Evolutionary conservation across 148 eudicot species (phyloP).

Genomic region (Chenopodium formosanum): DNA sequence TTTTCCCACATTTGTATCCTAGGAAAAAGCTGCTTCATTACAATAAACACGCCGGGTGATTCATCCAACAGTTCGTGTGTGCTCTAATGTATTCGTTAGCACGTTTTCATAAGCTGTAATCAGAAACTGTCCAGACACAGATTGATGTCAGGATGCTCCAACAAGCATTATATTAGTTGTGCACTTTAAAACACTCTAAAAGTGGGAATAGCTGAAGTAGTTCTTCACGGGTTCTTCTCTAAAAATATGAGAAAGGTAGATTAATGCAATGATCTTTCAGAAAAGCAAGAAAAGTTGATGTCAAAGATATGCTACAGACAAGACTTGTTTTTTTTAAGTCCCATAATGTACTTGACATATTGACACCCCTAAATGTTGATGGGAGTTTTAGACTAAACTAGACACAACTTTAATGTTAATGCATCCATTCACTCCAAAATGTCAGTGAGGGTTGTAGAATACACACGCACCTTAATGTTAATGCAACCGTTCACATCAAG

Average conservation of each 20-base stretch:
- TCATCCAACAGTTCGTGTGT: neutral
- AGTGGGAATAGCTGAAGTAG: slow-evolving; percentile 72
- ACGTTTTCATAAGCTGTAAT: neutral
- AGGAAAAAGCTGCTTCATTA: neutral
- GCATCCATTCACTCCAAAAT: slow-evolving; percentile 58
- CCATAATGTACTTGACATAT: neutral
- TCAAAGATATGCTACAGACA: neutral
- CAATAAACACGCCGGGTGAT: neutral
- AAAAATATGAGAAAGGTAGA: slow-evolving; percentile 4
- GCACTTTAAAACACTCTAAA: slow-evolving; percentile 83
- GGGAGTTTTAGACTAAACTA: neutral
- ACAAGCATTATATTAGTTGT: slow-evolving; percentile 46
- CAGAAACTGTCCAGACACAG: neutral
- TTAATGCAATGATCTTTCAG: neutral
- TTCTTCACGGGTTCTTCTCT: slow-evolving; percentile 78
- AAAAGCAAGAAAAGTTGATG: neutral
- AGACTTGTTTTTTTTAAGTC: neutral
- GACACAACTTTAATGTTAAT: slow-evolving; percentile 66
- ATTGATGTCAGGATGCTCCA: neutral
- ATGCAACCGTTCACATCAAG: slow-evolving; percentile 96
- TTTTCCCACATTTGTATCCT: neutral
- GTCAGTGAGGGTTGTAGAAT: neutral
- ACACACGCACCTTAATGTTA: slow-evolving; percentile 65
- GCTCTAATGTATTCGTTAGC: neutral
- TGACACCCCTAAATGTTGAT: neutral